Evolutionary conservation across 2,329 filamentous ascomycete species (phyloP).

Genomic region (Xylariaceae sp.): DNA sequence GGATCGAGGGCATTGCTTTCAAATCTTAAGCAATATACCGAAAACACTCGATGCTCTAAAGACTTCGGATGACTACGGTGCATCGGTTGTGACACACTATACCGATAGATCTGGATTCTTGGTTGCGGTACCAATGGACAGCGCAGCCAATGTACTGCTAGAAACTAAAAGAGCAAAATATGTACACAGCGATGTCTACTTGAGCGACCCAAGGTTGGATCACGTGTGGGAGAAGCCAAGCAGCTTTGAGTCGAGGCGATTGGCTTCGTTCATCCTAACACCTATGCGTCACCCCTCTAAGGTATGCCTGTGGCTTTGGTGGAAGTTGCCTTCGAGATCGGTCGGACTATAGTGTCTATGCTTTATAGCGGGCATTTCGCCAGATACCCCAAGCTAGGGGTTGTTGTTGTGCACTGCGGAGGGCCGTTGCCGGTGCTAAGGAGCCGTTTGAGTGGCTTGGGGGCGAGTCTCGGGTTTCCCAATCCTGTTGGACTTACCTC

Average conservation of each 20-base stretch:
- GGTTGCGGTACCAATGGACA: conserved; percentile 2
- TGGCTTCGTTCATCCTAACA: conserved; percentile 1
- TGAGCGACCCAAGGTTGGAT: background rate
- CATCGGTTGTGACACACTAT: background rate
- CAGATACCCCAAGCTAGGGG: background rate
- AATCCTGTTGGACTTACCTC: background rate
- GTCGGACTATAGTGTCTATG: conserved; percentile 1
- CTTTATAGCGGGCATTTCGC: conserved; percentile 1
- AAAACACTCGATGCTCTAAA: background rate
- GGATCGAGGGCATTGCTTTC: background rate
- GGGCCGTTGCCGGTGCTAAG: background rate
- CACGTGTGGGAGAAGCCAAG: conserved; percentile 1
- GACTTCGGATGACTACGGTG: conserved; percentile 2
- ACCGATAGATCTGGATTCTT: conserved; percentile 1
- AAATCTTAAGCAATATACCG: conserved; percentile 1
- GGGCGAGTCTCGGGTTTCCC: background rate
- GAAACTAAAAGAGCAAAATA: background rate
- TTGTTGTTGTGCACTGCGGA: conserved; percentile 1
- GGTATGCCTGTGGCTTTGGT: background rate
- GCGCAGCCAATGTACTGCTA: background rate
- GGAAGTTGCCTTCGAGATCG: conserved; percentile 4
- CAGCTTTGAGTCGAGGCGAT: background rate
- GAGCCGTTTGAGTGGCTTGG: background rate
- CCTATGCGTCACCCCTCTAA: background rate
- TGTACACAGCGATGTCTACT: background rate